Conservation (phyloP, 164 flowering plant species). For the Kalanchoe fedtschenkoi region DNA sequence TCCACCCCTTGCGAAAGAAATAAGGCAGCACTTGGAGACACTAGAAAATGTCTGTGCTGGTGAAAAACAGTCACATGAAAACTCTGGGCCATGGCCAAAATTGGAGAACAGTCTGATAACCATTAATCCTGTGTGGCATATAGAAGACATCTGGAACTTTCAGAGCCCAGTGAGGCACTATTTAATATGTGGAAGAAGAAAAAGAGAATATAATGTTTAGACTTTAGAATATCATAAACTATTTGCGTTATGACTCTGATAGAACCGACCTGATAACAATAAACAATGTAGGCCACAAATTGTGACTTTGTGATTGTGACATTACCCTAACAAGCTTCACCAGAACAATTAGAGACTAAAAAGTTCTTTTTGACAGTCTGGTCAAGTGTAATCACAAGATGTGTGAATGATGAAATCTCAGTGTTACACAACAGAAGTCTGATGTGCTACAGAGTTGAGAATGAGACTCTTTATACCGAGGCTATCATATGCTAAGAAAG, state of each 20-base stretch:
- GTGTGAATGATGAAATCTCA: too few species aligned
- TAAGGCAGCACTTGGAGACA: neutral
- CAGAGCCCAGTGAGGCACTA: neutral
- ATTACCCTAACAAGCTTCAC: too few species aligned
- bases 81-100: neutral
- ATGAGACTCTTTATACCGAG: too few species aligned
- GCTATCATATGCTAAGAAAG: too few species aligned
- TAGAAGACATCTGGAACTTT: neutral
- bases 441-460: too few species aligned
- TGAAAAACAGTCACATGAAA: neutral
- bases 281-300: neutral
- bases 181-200: neutral
- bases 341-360: too few species aligned
- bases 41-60: neutral
- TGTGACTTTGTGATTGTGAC: neutral
- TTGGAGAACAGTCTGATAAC: neutral
- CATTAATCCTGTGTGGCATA: neutral
- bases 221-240: neutral
- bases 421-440: too few species aligned
- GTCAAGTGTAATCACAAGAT: too few species aligned
- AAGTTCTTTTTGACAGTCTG: too few species aligned
- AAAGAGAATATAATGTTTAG: neutral
- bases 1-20: neutral
- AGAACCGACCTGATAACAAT: neutral
- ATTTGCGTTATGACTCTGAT: neutral